Conservation (phyloP, 345 rosid species). For the Eucalyptus erythrocorys region DNA sequence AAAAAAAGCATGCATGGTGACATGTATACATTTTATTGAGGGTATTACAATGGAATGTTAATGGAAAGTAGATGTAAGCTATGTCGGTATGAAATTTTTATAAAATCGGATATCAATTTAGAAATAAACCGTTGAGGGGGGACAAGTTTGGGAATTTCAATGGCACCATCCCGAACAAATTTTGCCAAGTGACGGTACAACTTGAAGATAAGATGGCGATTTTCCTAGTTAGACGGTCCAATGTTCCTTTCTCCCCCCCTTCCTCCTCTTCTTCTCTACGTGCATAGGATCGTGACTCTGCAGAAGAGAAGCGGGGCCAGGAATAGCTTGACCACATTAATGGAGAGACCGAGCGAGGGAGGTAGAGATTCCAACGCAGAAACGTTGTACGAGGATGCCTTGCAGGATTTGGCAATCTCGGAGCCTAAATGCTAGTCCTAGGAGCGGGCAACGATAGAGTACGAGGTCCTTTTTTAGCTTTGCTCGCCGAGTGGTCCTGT, state of each 20-base stretch:
- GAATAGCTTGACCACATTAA: neutral
- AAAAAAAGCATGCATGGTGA: no score
- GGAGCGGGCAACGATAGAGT: neutral
- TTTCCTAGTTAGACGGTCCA: no score
- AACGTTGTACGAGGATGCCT: neutral
- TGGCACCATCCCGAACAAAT: neutral
- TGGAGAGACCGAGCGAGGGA: neutral
- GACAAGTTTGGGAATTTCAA: neutral
- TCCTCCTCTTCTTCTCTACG: neutral
- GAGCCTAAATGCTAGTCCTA: neutral
- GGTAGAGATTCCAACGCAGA: neutral
- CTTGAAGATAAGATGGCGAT: neutral
- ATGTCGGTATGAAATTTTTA: neutral
- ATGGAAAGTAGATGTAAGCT: no score
- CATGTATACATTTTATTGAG: no score
- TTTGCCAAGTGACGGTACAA: neutral
- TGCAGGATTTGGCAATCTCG: neutral
- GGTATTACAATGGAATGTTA: no score
- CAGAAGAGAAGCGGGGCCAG: neutral
- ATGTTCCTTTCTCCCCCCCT: no score
- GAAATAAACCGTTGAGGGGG: neutral
- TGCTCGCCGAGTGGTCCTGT: neutral
- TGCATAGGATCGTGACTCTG: neutral
- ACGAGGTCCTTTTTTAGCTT: neutral
- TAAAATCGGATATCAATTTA: no score